Conservation (phyloP, 495 filamentous ascomycete genomes). For the Hypoxylon cercidicola region DNA sequence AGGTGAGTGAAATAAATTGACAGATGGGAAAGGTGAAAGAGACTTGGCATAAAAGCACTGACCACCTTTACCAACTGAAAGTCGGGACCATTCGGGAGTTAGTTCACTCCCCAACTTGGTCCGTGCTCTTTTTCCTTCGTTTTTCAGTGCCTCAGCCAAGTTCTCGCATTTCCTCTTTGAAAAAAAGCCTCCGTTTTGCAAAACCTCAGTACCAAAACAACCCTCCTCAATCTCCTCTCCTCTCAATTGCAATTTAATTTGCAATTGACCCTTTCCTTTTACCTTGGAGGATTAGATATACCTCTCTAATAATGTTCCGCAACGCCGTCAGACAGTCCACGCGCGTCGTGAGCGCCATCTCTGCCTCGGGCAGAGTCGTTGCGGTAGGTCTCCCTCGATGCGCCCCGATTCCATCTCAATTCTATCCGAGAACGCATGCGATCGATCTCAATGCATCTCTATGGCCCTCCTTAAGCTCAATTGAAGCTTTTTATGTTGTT, state of each 20-base stretch:
- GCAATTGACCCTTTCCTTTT: constrained; percentile 60
- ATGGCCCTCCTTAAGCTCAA: constrained; percentile 52
- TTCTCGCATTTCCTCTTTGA: constrained; percentile 38
- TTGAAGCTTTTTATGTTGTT: constrained; percentile 51
- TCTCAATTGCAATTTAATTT: constrained; percentile 58
- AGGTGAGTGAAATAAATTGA: too few species aligned
- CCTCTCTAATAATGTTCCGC: constrained; percentile 86
- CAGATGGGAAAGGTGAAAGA: too few species aligned
- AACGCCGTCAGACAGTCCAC: constrained; percentile 96
- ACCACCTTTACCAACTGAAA: not conserved
- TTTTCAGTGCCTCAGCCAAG: constrained; percentile 25
- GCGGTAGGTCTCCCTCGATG: constrained; percentile 79
- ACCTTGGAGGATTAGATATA: constrained; percentile 49
- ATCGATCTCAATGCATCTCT: constrained; percentile 48
- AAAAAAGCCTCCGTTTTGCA: constrained; percentile 49
- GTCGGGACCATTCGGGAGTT: constrained; percentile 32
- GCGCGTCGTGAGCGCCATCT: constrained; percentile 91
- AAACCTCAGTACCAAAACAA: constrained; percentile 40
- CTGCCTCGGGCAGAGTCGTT: constrained; percentile 87
- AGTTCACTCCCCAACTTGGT: constrained; percentile 9
- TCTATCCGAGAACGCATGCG: constrained; percentile 49
- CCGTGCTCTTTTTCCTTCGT: constrained; percentile 42
- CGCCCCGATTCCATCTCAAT: constrained; percentile 51
- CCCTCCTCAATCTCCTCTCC: constrained; percentile 58
- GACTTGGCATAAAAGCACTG: too few species aligned